Percentiles rank a stretch among this genome's conserved stretches.
Conservation (phyloP, 1,284 basidiomycete genomes). For the Apiotrichum gamsii region DNA sequence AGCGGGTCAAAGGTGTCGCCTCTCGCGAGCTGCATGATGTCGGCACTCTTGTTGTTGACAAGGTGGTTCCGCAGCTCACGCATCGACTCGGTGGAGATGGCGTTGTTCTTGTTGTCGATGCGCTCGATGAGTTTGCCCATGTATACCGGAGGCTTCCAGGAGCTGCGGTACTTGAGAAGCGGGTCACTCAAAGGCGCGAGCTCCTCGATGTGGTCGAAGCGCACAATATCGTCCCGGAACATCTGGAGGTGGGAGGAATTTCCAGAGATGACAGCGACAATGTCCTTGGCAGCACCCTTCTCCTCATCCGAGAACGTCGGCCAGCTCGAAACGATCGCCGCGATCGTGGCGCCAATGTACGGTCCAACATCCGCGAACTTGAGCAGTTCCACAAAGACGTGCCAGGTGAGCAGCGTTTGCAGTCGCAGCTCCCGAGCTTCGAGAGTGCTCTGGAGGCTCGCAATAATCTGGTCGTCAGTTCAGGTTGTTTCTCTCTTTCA, state of each 20-base stretch:
- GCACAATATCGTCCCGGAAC: slow-evolving; percentile 70
- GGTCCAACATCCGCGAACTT: slow-evolving; percentile 68
- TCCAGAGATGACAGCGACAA: slow-evolving; percentile 67
- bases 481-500: too few species aligned
- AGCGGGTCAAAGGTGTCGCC: slow-evolving; percentile 81
- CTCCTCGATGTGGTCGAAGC: slow-evolving; percentile 64
- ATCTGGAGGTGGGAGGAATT: slow-evolving; percentile 51
- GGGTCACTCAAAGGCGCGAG: slow-evolving; percentile 53
- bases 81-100: slow-evolving; percentile 70
- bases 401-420: slow-evolving; percentile 76
- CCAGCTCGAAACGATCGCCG: slow-evolving; percentile 79
- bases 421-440: slow-evolving; percentile 62
- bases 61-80: slow-evolving; percentile 69
- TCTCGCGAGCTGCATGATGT: slow-evolving; percentile 60
- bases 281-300: slow-evolving; percentile 56
- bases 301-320: slow-evolving; percentile 54
- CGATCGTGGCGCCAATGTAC: slow-evolving; percentile 80
- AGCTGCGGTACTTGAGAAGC: slow-evolving; percentile 53
- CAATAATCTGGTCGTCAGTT: slow-evolving; percentile 68
- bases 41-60: slow-evolving; percentile 50
- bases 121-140: slow-evolving; percentile 69
- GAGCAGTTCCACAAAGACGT: slow-evolving; percentile 67
- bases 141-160: slow-evolving; percentile 55
- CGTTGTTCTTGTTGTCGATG: slow-evolving; percentile 70
- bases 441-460: slow-evolving; percentile 87